Percentiles rank a stretch among this genome's conserved stretches.
Conservation (phyloP, 305 asterid species). For the Ajuga reptans region DNA sequence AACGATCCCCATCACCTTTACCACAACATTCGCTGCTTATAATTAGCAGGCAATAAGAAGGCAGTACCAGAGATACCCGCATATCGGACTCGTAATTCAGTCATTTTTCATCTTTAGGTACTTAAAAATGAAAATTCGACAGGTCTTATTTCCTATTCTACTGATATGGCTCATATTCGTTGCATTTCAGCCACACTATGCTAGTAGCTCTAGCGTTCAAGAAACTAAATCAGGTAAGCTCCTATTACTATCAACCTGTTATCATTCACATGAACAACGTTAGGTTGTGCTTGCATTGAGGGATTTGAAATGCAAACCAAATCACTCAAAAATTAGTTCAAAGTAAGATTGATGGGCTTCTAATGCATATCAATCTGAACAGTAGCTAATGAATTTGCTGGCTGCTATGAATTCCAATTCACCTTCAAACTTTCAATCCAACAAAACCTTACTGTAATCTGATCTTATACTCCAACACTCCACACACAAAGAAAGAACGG, state of each 20-base stretch:
- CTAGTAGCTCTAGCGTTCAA: constrained; percentile 24
- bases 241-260: background rate
- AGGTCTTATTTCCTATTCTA: constrained; percentile 28
- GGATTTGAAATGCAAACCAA: too few relatives aligned
- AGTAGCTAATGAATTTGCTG: background rate
- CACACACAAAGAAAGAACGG: background rate
- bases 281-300: too few relatives aligned
- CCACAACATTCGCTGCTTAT: constrained; percentile 28
- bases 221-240: constrained; percentile 37
- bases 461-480: background rate
- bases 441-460: background rate
- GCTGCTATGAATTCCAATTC: background rate
- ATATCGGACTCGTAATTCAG: background rate
- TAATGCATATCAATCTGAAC: background rate
- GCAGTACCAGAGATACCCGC: constrained; percentile 23
- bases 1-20: constrained; percentile 34
- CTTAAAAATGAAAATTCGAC: constrained; percentile 31
- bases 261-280: background rate
- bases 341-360: background rate
- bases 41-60: constrained; percentile 28
- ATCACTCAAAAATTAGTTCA: too few relatives aligned
- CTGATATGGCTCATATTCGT: constrained; percentile 33
- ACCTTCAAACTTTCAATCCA: too few relatives aligned
- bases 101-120: constrained; percentile 14
- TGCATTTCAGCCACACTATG: constrained; percentile 26